A percentile compares a stretch with the other conserved stretches of the same genome.
Evolutionary conservation across 176 grass and related monocot genomes (phyloP).

Genomic region (Cenchrus americanus): DNA sequence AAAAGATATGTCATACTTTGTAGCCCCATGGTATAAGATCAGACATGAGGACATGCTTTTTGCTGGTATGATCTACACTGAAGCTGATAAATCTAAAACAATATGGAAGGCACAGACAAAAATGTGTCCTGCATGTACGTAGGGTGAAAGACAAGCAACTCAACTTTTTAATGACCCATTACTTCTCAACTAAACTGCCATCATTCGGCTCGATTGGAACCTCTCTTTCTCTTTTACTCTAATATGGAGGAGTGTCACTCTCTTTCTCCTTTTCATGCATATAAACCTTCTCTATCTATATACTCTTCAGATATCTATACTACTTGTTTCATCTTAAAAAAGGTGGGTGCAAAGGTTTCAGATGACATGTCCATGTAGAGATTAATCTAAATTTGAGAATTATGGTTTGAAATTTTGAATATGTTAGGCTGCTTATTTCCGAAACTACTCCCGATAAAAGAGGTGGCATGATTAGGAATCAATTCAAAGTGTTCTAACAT

Average conservation of each 20-base stretch:
- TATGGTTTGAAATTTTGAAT: not conserved
- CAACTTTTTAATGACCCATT: not conserved
- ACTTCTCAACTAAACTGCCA: not conserved
- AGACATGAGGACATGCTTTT: not conserved
- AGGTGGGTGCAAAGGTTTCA: not conserved
- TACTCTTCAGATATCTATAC: not conserved
- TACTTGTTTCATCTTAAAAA: not conserved
- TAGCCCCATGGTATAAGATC: too few species aligned
- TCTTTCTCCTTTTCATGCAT: not conserved
- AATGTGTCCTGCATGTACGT: not conserved
- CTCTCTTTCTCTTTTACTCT: not conserved
- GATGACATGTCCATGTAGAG: not conserved
- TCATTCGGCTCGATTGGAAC: not conserved
- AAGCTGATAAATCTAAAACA: not conserved
- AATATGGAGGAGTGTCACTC: not conserved
- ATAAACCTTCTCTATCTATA: not conserved
- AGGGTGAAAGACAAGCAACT: not conserved
- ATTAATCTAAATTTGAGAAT: conserved; percentile 1
- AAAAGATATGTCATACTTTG: not conserved
- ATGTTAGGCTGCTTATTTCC: not conserved
- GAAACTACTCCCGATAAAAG: conserved; percentile 1
- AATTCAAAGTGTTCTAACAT: not conserved
- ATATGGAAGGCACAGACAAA: not conserved
- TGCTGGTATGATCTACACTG: not conserved
- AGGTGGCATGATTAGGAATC: not conserved